phyloP scores from a whole-genome alignment of 1,284 basidiomycete genomes.

The Gymnopus androsaceus region DNA sequence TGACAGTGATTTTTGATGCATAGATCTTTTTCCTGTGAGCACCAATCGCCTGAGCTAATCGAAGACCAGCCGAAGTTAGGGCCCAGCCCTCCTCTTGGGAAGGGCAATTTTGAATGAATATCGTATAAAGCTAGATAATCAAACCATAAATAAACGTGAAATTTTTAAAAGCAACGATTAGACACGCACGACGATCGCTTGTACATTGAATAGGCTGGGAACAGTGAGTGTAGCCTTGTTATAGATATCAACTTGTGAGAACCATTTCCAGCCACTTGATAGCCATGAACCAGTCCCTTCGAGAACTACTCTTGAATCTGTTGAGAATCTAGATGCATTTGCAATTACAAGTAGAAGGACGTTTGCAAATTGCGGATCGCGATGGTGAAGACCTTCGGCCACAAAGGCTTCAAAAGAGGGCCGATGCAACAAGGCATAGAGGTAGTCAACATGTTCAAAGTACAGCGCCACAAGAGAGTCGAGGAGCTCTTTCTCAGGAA shows the following conservation, averaged over 20 bases:
- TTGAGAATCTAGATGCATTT: conserved; percentile 3
- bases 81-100: conserved; percentile 7
- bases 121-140: neutral
- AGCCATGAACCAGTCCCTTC: conserved; percentile 1
- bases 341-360: conserved; percentile 52
- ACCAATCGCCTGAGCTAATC: conserved; percentile 15
- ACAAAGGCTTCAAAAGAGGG: conserved; percentile 44
- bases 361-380: conserved; percentile 42
- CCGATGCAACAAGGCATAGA: conserved; percentile 45
- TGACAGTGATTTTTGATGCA: conserved; percentile 19
- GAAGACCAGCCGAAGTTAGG: conserved; percentile 8
- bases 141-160: neutral
- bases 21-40: conserved; percentile 12
- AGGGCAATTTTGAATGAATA: neutral
- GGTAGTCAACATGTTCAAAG: conserved; percentile 3
- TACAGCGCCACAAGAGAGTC: neutral
- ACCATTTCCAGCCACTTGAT: conserved; percentile 7
- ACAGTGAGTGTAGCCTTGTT: conserved; percentile 1
- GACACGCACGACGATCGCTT: conserved; percentile 1
- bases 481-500: conserved; percentile 5
- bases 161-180: neutral
- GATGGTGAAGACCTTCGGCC: conserved; percentile 37
- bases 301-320: conserved; percentile 1
- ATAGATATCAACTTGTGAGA: conserved; percentile 6
- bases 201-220: neutral